phyloP scores from a whole-genome alignment of 345 rosid genomes.

The Hibiscus trionum region DNA sequence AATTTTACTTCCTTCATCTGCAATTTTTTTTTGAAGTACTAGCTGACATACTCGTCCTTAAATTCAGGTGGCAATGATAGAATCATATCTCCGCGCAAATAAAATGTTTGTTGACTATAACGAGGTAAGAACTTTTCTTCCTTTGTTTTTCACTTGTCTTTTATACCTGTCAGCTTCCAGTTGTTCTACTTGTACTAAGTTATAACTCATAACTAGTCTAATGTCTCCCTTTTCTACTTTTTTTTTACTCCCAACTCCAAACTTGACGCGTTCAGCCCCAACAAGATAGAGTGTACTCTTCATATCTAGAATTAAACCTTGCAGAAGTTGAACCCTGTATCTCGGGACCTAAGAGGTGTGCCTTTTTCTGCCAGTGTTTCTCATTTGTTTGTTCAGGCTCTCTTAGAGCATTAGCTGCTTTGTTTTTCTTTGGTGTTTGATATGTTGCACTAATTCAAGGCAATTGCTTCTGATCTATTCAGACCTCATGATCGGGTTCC shows the following conservation, averaged over 20 bases:
- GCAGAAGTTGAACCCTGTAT: slow-evolving; percentile 85
- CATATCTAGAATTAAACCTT: slow-evolving; percentile 75
- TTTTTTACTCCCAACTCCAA: not conserved
- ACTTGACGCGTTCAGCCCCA: slow-evolving; percentile 48
- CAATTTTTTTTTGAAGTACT: not conserved
- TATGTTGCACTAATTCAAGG: not conserved
- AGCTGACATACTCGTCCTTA: slow-evolving; percentile 10
- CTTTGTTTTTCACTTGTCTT: not conserved
- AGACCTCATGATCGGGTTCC: slow-evolving; percentile 98
- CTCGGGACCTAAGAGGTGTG: slow-evolving; percentile 92
- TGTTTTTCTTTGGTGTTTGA: not conserved
- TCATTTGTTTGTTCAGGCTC: not conserved
- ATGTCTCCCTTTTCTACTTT: slow-evolving; percentile 4
- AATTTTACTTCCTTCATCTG: slow-evolving; percentile 4
- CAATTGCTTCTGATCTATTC: slow-evolving; percentile 16
- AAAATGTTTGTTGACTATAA: slow-evolving; percentile 88
- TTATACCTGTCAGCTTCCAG: not conserved
- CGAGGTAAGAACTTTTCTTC: slow-evolving; percentile 45
- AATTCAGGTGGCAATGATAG: slow-evolving; percentile 78
- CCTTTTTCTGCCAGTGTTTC: slow-evolving; percentile 10
- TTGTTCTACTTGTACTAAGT: not conserved
- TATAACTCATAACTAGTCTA: not conserved
- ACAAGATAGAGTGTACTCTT: slow-evolving; percentile 72
- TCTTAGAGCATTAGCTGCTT: not conserved
- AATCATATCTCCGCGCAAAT: slow-evolving; percentile 92